phyloP scores from a whole-genome alignment of 2,329 filamentous ascomycete species.

The Stagonosporopsis vannaccii region DNA sequence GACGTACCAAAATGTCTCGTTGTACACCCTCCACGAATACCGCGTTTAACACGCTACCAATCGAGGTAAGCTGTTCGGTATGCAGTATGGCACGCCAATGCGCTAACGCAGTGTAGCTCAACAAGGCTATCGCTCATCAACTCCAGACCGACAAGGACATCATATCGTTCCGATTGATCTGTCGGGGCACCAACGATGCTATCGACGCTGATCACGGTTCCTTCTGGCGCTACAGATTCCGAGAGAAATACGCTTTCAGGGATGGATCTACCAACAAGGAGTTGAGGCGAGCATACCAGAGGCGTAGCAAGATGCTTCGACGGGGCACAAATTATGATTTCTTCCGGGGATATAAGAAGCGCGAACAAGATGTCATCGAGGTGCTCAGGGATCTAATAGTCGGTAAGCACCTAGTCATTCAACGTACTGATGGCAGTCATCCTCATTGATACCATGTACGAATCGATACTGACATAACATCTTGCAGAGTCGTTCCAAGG shows the following conservation, averaged over 20 bases:
- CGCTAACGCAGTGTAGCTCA: slow-evolving; percentile 41
- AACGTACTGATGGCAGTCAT: neutral
- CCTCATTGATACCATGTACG: no score
- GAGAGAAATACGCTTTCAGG: slow-evolving; percentile 50
- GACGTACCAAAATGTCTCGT: neutral
- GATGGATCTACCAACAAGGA: slow-evolving; percentile 32
- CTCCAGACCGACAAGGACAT: slow-evolving; percentile 56
- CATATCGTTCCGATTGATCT: slow-evolving; percentile 50
- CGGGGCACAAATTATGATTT: slow-evolving; percentile 28
- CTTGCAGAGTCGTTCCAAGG: slow-evolving; percentile 43
- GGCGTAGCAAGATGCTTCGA: slow-evolving; percentile 31
- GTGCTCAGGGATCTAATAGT: slow-evolving; percentile 54
- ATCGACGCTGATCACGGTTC: slow-evolving; percentile 51
- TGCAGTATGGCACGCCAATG: neutral
- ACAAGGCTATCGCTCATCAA: slow-evolving; percentile 48
- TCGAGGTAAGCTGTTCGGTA: slow-evolving; percentile 32
- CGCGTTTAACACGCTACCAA: slow-evolving; percentile 44
- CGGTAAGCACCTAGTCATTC: slow-evolving; percentile 39
- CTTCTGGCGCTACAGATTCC: slow-evolving; percentile 59
- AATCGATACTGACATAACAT: neutral
- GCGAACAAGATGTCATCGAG: slow-evolving; percentile 47
- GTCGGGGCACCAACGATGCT: slow-evolving; percentile 49
- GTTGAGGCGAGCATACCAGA: slow-evolving; percentile 49
- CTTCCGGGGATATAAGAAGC: slow-evolving; percentile 23
- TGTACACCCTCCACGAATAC: neutral